Percentiles rank a stretch among this genome's conserved stretches.
phyloP scores from a whole-genome alignment of 371 early-diverging fungal genomes.

The Catenaria anguillulae region DNA sequence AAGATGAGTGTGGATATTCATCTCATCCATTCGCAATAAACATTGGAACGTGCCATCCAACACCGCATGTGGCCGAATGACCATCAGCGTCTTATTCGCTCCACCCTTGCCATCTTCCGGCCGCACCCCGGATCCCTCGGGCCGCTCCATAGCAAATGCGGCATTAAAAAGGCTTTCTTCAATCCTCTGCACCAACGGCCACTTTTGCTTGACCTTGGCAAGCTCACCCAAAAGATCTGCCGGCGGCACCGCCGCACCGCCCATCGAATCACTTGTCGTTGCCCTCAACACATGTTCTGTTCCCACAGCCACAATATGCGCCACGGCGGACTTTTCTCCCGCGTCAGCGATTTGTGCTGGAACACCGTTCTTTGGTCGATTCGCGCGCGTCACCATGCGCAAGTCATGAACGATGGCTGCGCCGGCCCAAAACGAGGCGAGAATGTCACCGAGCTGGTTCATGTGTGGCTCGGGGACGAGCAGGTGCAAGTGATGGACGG shows the following conservation, averaged over 20 bases:
- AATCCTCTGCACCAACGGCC: background rate
- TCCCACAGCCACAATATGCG: background rate
- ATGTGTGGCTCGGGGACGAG: background rate
- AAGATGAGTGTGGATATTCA: no score
- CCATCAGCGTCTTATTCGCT: slow-evolving; percentile 12
- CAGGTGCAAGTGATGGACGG: slow-evolving; percentile 18
- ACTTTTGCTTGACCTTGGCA: background rate
- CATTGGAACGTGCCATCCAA: no score
- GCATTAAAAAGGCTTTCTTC: background rate
- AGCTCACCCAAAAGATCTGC: background rate
- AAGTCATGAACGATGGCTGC: background rate
- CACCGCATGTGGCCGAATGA: slow-evolving; percentile 20
- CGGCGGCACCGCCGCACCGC: background rate
- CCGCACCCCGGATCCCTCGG: background rate
- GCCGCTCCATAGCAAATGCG: background rate
- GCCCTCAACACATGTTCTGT: background rate
- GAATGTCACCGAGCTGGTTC: background rate
- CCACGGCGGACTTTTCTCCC: background rate
- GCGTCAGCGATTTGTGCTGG: background rate
- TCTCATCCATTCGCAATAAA: no score
- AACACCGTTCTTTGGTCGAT: no score
- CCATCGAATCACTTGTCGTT: background rate
- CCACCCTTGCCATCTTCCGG: no score
- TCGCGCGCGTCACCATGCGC: background rate
- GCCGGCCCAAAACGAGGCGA: background rate